A percentile compares a stretch with the other conserved stretches of the same genome.
phyloP scores from a whole-genome alignment of 2,329 filamentous ascomycete species.

The Aureobasidium subglaciale region DNA sequence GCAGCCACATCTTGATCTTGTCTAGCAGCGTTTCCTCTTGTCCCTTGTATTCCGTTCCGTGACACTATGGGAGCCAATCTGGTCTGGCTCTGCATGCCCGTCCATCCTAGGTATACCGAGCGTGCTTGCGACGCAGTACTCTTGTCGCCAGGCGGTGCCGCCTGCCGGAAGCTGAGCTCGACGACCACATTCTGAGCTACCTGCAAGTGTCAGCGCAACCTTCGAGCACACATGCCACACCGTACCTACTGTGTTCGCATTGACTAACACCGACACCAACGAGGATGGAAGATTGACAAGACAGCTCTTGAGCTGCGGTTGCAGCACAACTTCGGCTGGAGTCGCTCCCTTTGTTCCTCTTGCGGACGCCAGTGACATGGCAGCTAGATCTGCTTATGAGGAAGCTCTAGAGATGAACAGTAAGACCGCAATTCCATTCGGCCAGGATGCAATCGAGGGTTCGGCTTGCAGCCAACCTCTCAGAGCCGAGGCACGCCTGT shows the following conservation, averaged over 20 bases:
- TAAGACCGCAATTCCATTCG: not conserved
- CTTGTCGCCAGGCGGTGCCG: slow-evolving; percentile 40
- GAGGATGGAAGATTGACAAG: slow-evolving; percentile 85
- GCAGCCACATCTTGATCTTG: slow-evolving; percentile 69
- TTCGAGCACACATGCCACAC: not conserved
- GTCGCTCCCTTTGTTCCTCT: not conserved
- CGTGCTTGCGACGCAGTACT: slow-evolving; percentile 41
- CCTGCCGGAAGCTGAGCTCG: slow-evolving; percentile 71
- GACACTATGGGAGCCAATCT: slow-evolving; percentile 65
- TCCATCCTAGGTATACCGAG: slow-evolving; percentile 90
- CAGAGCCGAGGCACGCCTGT: slow-evolving; percentile 1
- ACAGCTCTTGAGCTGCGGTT: slow-evolving; percentile 80
- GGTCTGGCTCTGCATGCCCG: slow-evolving; percentile 91
- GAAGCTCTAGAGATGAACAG: not conserved
- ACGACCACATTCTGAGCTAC: slow-evolving; percentile 93
- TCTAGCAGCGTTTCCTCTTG: slow-evolving; percentile 43
- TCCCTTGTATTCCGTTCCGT: slow-evolving; percentile 56
- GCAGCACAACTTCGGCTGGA: slow-evolving; percentile 70
- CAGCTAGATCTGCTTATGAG: not conserved
- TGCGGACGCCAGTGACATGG: not conserved
- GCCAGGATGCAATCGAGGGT: not conserved
- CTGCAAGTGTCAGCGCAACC: slow-evolving; percentile 40
- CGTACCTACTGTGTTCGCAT: slow-evolving; percentile 71
- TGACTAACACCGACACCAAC: slow-evolving; percentile 76
- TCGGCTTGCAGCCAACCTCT: slow-evolving; percentile 6